Evolutionary conservation across 257 asterid genomes (phyloP).

Genomic region (Lithospermum erythrorhizon): DNA sequence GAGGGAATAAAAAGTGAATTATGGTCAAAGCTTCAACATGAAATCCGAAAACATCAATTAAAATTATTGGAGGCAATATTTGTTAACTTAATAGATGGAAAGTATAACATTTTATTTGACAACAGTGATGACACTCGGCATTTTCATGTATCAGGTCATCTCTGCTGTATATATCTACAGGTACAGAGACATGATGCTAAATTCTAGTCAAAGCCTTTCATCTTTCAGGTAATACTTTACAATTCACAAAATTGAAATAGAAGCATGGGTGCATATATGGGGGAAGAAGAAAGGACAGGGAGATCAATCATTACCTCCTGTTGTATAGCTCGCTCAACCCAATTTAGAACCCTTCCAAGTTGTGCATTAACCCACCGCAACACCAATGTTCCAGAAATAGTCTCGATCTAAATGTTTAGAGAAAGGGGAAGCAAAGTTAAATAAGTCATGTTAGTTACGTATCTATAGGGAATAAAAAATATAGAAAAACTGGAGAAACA

Average conservation of each 20-base stretch:
- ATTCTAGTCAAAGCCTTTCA: neutral
- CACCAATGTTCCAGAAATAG: constrained; percentile 88
- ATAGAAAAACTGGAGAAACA: neutral
- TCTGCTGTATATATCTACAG: neutral
- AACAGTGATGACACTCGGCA: neutral
- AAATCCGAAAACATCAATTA: too few relatives aligned
- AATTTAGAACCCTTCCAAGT: constrained; percentile 71
- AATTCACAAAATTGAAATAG: neutral
- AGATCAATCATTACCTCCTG: constrained; percentile 64
- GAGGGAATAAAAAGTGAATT: too few relatives aligned
- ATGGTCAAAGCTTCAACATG: too few relatives aligned
- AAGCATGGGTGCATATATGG: neutral
- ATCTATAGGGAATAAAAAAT: neutral
- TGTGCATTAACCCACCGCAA: constrained; percentile 96
- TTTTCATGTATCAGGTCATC: neutral
- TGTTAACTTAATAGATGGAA: neutral
- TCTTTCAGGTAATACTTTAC: neutral
- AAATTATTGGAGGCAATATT: too few relatives aligned
- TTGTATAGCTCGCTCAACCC: constrained; percentile 92
- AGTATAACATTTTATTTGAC: neutral
- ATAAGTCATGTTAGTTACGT: too few relatives aligned
- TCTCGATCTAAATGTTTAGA: constrained; percentile 51
- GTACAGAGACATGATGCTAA: neutral
- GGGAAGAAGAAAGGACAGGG: neutral
- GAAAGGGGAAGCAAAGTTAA: constrained; percentile 13